These are phyloP conservation scores for Termitomyces sp. DNA, from an alignment of 768 basidiomycete genomes.

Conservation along the genomic window DNA sequence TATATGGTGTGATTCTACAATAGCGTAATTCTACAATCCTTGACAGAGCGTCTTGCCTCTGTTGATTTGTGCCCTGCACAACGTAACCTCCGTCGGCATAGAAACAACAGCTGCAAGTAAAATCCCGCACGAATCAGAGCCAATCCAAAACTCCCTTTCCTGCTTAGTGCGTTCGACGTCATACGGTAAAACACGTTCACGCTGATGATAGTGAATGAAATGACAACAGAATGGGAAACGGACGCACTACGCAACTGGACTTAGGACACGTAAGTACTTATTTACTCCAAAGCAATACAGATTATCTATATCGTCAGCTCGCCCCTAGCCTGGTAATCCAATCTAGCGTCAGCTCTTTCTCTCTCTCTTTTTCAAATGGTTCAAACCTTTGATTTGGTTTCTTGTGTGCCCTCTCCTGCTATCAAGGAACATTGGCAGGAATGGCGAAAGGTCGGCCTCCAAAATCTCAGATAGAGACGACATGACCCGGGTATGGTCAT, in stretches of 20 bases:
- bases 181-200: constrained; percentile 85
- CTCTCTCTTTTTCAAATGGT: not conserved
- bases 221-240: not conserved
- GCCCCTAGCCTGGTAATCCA: not conserved
- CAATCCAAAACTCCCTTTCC: constrained; percentile 86
- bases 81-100: constrained; percentile 67
- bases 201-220: constrained; percentile 25
- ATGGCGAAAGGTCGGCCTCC: not conserved
- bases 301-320: no score
- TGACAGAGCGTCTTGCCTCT: constrained; percentile 70
- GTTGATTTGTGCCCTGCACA: constrained; percentile 69
- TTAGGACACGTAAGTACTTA: no score
- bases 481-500: not conserved
- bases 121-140: constrained; percentile 78
- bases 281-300: no score
- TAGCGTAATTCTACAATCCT: constrained; percentile 55
- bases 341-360: not conserved
- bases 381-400: not conserved
- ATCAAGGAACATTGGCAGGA: not conserved
- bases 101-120: constrained; percentile 60
- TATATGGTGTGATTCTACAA: not conserved
- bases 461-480: not conserved
- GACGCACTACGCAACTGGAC: constrained; percentile 85
- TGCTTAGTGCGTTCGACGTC: constrained; percentile 60
- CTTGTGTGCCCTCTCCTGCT: not conserved